phyloP scores from a whole-genome alignment of 768 basidiomycete genomes.

The Ramaria sp. region DNA sequence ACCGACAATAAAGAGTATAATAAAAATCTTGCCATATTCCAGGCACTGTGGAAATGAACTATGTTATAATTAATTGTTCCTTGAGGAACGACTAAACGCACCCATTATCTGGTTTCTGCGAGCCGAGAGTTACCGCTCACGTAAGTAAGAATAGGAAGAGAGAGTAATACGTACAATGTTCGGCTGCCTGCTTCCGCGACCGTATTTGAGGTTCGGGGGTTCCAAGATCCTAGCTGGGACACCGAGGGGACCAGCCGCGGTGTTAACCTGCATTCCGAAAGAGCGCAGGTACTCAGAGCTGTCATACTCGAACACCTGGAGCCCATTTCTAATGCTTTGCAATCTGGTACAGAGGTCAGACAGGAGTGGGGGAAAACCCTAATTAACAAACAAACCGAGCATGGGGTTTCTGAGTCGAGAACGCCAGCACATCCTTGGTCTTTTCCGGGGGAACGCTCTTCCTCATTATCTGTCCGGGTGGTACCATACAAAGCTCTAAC shows the following conservation, averaged over 20 bases:
- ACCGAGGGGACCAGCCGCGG: conserved; percentile 36
- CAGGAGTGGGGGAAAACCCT: not conserved
- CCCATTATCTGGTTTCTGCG: conserved; percentile 11
- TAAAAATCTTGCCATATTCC: conserved; percentile 55
- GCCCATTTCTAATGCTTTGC: conserved; percentile 34
- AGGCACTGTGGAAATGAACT: conserved; percentile 41
- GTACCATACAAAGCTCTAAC: conserved; percentile 54
- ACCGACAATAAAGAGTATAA: not conserved
- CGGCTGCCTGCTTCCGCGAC: conserved; percentile 40
- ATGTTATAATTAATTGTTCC: conserved; percentile 4
- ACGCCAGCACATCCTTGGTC: conserved; percentile 49
- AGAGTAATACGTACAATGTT: conserved; percentile 38
- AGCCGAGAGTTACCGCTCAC: not conserved
- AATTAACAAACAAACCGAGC: conserved; percentile 35
- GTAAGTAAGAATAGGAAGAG: not conserved
- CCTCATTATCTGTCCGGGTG: conserved; percentile 57
- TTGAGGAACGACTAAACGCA: not conserved
- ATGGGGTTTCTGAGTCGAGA: conserved; percentile 52
- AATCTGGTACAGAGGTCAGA: not conserved
- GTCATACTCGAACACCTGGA: conserved; percentile 37
- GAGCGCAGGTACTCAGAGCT: conserved; percentile 65
- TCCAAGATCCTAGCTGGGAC: conserved; percentile 53
- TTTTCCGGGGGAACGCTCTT: conserved; percentile 63
- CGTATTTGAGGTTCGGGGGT: conserved; percentile 60
- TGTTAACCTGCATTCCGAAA: conserved; percentile 57